phyloP scores from a whole-genome alignment of 2,329 filamentous ascomycete genomes.

The Cladosporium halotolerans region DNA sequence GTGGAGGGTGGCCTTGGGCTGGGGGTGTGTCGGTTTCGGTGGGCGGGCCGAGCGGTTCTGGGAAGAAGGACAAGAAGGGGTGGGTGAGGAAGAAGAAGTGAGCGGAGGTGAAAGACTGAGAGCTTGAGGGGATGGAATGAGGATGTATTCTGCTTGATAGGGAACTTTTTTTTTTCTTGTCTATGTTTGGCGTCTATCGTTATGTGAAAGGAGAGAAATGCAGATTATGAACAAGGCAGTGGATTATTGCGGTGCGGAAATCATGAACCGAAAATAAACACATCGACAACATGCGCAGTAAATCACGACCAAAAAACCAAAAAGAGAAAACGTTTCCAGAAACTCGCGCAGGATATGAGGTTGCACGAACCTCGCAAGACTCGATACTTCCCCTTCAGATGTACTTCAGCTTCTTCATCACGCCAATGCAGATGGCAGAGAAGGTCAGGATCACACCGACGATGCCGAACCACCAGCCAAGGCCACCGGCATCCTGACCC shows the following conservation, averaged over 20 bases:
- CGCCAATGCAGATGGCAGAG: slow-evolving; percentile 33
- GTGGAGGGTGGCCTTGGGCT: no score
- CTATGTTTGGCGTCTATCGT: not conserved
- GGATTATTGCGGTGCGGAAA: not conserved
- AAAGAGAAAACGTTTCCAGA: not conserved
- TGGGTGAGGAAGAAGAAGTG: not conserved
- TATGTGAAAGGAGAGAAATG: not conserved
- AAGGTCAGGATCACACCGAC: slow-evolving; percentile 48
- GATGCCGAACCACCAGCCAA: slow-evolving; percentile 57
- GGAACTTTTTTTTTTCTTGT: not conserved
- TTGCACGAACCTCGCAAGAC: not conserved
- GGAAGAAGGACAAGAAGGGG: not conserved
- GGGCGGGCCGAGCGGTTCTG: no score
- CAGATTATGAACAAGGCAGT: not conserved
- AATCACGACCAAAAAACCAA: not conserved
- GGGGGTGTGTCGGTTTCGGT: no score
- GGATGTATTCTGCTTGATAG: not conserved
- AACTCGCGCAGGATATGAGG: not conserved
- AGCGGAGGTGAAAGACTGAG: not conserved
- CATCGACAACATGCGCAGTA: not conserved
- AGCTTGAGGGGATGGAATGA: not conserved
- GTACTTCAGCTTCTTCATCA: slow-evolving; percentile 39
- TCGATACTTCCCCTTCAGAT: slow-evolving; percentile 24
- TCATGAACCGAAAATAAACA: not conserved
- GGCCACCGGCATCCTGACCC: slow-evolving; percentile 42